phyloP scores from a whole-genome alignment of 441 rosid genomes.

The Populus trichocarpa region DNA sequence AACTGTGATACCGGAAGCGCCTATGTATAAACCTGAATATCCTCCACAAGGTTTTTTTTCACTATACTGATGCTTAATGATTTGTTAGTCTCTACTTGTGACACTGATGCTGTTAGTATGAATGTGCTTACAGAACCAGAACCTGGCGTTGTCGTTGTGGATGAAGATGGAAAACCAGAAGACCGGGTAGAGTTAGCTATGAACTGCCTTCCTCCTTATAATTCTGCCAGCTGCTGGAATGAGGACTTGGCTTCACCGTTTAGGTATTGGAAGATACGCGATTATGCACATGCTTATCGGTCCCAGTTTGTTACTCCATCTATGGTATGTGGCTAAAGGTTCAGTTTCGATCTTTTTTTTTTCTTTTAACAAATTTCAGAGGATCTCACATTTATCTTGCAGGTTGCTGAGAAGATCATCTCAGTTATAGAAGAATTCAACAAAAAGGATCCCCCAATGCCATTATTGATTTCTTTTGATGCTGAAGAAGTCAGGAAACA shows the following conservation, averaged over 20 bases:
- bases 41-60: conserved; percentile 64
- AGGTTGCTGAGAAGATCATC: conserved; percentile 69
- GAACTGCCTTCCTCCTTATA: conserved; percentile 65
- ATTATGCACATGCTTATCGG: conserved; percentile 76
- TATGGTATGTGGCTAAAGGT: conserved; percentile 39
- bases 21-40: conserved; percentile 84
- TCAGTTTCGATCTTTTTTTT: neutral
- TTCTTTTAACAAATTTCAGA: neutral
- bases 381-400: conserved; percentile 20
- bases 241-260: conserved; percentile 39
- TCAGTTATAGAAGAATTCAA: conserved; percentile 50
- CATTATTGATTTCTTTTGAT: conserved; percentile 59
- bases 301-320: conserved; percentile 68
- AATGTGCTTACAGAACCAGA: conserved; percentile 50
- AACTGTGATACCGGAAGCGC: conserved; percentile 70
- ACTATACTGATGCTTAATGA: neutral
- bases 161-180: conserved; percentile 65
- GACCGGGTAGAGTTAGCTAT: conserved; percentile 61
- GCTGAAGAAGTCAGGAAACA: conserved; percentile 62
- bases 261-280: conserved; percentile 87
- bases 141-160: conserved; percentile 40
- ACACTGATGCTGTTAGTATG: conserved; percentile 10
- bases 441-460: conserved; percentile 58
- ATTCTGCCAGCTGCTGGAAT: conserved; percentile 45
- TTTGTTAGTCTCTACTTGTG: neutral